Evolutionary conservation across 441 rosid species (phyloP).

Genomic region (Bruguiera hainesii): DNA sequence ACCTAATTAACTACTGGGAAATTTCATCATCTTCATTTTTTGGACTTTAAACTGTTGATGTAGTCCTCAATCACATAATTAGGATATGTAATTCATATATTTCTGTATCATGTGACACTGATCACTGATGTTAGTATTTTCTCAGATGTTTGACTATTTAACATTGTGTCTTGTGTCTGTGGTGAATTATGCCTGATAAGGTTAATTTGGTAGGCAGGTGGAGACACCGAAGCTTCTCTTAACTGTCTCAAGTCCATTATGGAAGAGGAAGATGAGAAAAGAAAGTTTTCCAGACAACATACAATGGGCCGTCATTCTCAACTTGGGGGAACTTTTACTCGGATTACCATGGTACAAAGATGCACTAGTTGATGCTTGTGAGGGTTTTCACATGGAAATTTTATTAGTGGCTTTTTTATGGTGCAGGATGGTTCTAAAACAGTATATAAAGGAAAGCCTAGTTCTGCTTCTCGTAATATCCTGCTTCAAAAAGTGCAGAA

Average conservation of each 20-base stretch:
- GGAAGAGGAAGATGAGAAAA: constrained; percentile 68
- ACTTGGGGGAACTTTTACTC: constrained; percentile 86
- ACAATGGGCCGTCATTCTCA: constrained; percentile 64
- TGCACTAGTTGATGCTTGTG: constrained; percentile 16
- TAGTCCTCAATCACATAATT: no score
- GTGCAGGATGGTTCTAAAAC: constrained; percentile 85
- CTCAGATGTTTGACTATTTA: constrained; percentile 9
- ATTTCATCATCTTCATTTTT: no score
- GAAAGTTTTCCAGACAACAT: constrained; percentile 53
- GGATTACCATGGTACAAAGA: constrained; percentile 67
- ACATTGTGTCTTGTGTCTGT: background rate
- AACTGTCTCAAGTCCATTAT: constrained; percentile 72
- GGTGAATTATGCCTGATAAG: constrained; percentile 6
- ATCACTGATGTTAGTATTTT: background rate
- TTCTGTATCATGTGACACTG: background rate
- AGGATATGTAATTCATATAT: background rate
- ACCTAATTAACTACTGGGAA: no score
- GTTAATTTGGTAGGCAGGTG: constrained; percentile 40
- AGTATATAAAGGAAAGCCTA: constrained; percentile 64
- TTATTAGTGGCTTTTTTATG: constrained; percentile 6
- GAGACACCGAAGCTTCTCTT: constrained; percentile 43
- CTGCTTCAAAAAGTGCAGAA: constrained; percentile 42
- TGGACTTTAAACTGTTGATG: no score
- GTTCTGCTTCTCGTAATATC: constrained; percentile 38
- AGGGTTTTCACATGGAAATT: constrained; percentile 8